phyloP scores from a whole-genome alignment of 2,329 filamentous ascomycete species.

The Capronia americana region DNA sequence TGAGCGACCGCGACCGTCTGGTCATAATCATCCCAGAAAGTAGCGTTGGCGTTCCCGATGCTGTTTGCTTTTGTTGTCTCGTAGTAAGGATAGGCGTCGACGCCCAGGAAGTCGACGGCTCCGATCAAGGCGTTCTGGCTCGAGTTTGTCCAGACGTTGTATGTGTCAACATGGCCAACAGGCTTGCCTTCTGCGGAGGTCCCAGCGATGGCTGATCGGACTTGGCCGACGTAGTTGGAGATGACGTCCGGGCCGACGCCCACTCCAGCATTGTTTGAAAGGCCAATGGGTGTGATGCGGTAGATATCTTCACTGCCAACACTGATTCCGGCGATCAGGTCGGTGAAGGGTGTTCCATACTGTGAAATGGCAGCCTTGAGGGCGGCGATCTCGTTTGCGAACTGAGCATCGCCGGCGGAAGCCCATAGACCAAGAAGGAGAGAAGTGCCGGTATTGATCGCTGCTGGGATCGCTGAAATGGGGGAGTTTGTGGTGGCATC shows the following conservation, averaged over 20 bases:
- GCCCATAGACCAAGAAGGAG: conserved; percentile 86
- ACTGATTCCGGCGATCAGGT: conserved; percentile 79
- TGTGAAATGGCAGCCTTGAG: conserved; percentile 71
- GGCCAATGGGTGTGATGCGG: conserved; percentile 74
- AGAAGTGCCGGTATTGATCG: conserved; percentile 77
- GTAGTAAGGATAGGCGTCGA: conserved; percentile 84
- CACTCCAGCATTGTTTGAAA: conserved; percentile 65
- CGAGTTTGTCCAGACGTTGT: conserved; percentile 79
- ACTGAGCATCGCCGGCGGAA: conserved; percentile 67
- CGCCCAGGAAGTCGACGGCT: conserved; percentile 77
- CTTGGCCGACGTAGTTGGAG: conserved; percentile 72
- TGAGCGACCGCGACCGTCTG: conserved; percentile 64
- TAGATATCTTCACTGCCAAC: conserved; percentile 88
- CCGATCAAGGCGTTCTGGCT: conserved; percentile 70
- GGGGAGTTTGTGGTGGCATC: conserved; percentile 65
- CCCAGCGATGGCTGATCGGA: conserved; percentile 67
- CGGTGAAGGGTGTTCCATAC: conserved; percentile 70
- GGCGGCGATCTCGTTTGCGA: conserved; percentile 76
- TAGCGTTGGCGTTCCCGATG: conserved; percentile 66
- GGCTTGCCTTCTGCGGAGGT: conserved; percentile 64
- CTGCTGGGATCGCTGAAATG: conserved; percentile 79
- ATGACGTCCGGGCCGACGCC: conserved; percentile 69
- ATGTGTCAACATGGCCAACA: conserved; percentile 88
- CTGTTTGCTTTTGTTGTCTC: conserved; percentile 62
- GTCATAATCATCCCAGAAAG: conserved; percentile 72